A percentile compares a stretch with the other conserved stretches of the same genome.
phyloP scores from a whole-genome alignment of 768 basidiomycete genomes.

The Agrocybe chaxingu region DNA sequence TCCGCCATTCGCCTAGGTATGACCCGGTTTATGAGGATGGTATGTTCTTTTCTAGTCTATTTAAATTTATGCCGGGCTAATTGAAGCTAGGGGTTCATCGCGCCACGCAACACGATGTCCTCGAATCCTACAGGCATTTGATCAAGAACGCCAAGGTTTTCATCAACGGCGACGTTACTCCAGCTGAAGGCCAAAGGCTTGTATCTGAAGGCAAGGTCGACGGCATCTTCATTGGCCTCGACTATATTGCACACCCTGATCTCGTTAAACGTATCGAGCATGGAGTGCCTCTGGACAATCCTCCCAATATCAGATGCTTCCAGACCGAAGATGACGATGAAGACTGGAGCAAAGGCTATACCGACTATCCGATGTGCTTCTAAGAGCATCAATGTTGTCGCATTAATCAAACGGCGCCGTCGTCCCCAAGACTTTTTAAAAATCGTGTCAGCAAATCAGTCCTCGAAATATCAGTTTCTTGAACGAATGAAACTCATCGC shows the following conservation, averaged over 20 bases:
- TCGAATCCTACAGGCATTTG: conserved; percentile 31
- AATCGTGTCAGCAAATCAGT: too few species aligned
- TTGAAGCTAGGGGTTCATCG: conserved; percentile 26
- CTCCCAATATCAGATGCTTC: conserved; percentile 23
- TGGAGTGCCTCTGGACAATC: conserved; percentile 32
- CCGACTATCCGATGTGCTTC: conserved; percentile 27
- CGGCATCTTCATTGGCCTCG: conserved; percentile 33
- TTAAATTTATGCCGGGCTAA: background rate
- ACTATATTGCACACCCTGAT: conserved; percentile 39
- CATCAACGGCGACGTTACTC: conserved; percentile 33
- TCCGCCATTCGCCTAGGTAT: conserved; percentile 20
- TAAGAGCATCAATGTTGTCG: too few species aligned
- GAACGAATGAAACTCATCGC: too few species aligned
- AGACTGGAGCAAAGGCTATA: conserved; percentile 30
- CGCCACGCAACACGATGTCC: conserved; percentile 35
- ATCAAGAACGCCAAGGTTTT: conserved; percentile 35
- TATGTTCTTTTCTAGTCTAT: conserved; percentile 7
- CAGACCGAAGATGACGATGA: conserved; percentile 21
- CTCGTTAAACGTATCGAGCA: conserved; percentile 32
- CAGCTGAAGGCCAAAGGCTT: conserved; percentile 35
- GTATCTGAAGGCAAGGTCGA: conserved; percentile 31
- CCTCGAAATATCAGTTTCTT: too few species aligned
- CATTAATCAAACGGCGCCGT: too few species aligned
- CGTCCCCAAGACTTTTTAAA: too few species aligned
- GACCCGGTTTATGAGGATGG: conserved; percentile 28